Evolutionary conservation across 1,139 yeast species (phyloP), one percentile per base, ranked within the genome.

Genomic region (Geotrichum bryndzae): DNA sequence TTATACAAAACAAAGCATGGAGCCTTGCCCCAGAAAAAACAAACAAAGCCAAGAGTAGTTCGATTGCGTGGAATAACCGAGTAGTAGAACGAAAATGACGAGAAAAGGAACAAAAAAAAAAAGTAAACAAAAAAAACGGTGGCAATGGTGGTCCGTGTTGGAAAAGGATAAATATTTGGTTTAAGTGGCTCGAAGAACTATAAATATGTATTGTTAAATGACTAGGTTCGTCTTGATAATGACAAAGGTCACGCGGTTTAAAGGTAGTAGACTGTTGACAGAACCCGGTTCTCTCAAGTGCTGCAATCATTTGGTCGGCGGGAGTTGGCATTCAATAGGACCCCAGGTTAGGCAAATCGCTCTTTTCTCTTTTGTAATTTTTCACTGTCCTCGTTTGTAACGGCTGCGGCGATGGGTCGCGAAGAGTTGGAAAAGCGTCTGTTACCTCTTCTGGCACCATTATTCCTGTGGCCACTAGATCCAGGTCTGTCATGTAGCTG

Each of bases 301-400:
- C 22, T 41, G 48, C 48, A 41, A 15, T n/a, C 48, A 41, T 41
- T 29, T 23, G 48, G 10, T 41, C n/a, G 18, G n/a, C 18, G 22
- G 3, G n/a, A 15, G 15, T n/a, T n/a, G 1, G 23, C 7, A 51
- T n/a, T 15, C 23, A 41, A 13, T 3, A 18, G 18, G 2, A 31
- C 35, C 45, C 18, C 18, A 18, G 48, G n/a, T 41, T 41, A 41
- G 48, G 48, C 57, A 33, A 58, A 58, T 35, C 60, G 25, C 29
- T 58, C 53, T 18, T 48, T 38, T 11, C 60, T 48, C 23, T 53
- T 58, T 7, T 38, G 46, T 57, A 58, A n/a, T 18, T 27, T 48
- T 38, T 58, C 60, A 10, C 35, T 48, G 13, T 38, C 22, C 56
- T 57, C 59, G 15, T 25, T 13, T 11, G 11, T 25, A 11, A 22